Evolutionary conservation across 2,329 filamentous ascomycete species (phyloP).

Genomic region (Immersiporthe knoxdaviesiana): DNA sequence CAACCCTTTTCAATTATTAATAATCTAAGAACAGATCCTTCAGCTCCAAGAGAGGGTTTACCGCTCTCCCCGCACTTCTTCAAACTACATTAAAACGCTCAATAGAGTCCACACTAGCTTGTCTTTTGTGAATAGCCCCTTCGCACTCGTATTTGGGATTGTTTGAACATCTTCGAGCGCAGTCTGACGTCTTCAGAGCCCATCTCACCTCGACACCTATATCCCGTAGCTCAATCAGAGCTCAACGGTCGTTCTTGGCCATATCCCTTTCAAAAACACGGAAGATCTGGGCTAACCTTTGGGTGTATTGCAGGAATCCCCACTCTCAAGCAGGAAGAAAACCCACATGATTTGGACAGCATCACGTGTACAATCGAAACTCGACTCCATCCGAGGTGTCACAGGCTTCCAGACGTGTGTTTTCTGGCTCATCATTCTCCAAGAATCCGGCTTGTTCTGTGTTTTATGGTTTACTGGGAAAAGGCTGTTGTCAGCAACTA

Average conservation of each 20-base stretch:
- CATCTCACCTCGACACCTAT: neutral
- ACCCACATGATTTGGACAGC: neutral
- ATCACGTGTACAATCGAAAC: neutral
- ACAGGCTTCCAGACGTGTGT: neutral
- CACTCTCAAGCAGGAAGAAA: neutral
- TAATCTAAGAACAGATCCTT: neutral
- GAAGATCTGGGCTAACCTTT: neutral
- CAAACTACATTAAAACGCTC: no score
- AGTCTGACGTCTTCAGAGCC: neutral
- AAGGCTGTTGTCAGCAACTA: neutral
- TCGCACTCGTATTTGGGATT: no score
- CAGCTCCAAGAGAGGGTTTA: neutral
- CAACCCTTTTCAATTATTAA: neutral
- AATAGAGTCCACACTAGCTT: no score
- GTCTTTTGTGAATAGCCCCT: no score
- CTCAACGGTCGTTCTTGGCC: neutral
- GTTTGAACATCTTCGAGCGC: neutral
- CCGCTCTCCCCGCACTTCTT: no score
- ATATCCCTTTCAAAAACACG: neutral
- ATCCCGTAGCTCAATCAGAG: neutral
- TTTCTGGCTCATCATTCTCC: neutral
- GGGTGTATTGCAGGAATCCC: neutral
- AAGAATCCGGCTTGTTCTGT: neutral
- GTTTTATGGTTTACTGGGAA: neutral
- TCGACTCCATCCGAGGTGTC: neutral